These are phyloP conservation scores for Phaeoacremonium minimum DNA, from an alignment of 2,329 filamentous ascomycete species.

Conservation along the genomic window DNA sequence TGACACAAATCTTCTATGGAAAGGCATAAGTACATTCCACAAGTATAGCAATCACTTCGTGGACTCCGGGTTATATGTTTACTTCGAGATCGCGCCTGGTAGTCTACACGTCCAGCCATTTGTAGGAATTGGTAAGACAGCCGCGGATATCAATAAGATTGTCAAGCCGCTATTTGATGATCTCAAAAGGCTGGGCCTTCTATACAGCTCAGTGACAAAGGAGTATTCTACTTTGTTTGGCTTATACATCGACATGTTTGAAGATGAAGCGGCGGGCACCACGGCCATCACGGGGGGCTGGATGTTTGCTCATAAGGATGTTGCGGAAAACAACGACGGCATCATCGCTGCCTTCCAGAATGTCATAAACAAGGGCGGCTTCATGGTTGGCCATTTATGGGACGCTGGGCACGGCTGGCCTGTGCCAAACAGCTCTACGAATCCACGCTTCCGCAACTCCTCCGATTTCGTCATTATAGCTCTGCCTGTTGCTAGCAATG, in stretches of 20 bases:
- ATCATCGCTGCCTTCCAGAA: conserved; percentile 30
- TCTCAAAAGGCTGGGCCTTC: conserved; percentile 20
- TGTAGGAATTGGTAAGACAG: conserved; percentile 28
- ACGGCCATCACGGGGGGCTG: conserved; percentile 31
- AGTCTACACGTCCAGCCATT: conserved; percentile 33
- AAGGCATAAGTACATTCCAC: too few species aligned
- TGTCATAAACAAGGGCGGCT: too few species aligned
- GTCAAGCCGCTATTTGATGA: conserved; percentile 28
- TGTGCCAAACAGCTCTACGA: conserved; percentile 30
- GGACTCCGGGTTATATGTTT: conserved; percentile 34
- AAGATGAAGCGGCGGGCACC: conserved; percentile 24
- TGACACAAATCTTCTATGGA: conserved; percentile 37
- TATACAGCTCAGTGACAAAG: conserved; percentile 20
- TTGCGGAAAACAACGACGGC: conserved; percentile 24
- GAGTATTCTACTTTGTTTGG: conserved; percentile 27
- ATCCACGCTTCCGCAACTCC: conserved; percentile 30
- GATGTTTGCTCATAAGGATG: conserved; percentile 29
- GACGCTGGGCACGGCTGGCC: conserved; percentile 27
- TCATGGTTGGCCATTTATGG: conserved; percentile 34
- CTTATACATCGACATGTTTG: conserved; percentile 31
- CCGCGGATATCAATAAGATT: conserved; percentile 24
- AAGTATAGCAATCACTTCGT: conserved; percentile 33
- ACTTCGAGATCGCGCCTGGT: conserved; percentile 34
- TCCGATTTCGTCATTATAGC: conserved; percentile 28
- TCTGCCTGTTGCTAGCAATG: conserved; percentile 26